A percentile compares a stretch with the other conserved stretches of the same genome.
Evolutionary conservation across 2,329 filamentous ascomycete species (phyloP).

Genomic region (Clonostachys rhizophaga): DNA sequence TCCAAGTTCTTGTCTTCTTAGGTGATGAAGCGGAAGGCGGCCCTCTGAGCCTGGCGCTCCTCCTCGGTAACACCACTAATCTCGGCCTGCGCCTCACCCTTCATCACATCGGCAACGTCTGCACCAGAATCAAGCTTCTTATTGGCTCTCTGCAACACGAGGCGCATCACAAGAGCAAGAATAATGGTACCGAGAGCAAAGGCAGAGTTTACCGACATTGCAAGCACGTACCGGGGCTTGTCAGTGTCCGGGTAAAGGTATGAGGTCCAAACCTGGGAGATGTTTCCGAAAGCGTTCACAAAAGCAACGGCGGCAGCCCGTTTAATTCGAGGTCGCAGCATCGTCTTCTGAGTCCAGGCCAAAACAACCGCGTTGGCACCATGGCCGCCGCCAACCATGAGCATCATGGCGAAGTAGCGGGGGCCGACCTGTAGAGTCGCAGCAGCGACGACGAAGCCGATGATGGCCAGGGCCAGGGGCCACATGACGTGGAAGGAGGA

Average conservation of each 20-base stretch:
- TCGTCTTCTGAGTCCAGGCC: constrained; percentile 67
- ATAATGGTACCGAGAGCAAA: too few species aligned
- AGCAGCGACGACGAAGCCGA: constrained; percentile 1
- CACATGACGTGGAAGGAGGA: constrained; percentile 66
- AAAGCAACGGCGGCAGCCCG: constrained; percentile 63
- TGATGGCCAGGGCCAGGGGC: constrained; percentile 20
- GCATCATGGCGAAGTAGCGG: constrained; percentile 44
- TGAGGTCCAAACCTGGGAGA: constrained; percentile 53
- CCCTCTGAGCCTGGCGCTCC: too few species aligned
- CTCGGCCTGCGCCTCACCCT: too few species aligned
- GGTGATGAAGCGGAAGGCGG: too few species aligned
- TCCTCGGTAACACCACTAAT: too few species aligned
- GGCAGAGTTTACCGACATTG: too few species aligned
- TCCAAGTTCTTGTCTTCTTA: too few species aligned
- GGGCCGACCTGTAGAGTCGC: constrained; percentile 49
- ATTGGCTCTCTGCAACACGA: too few species aligned
- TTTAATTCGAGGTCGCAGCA: constrained; percentile 71
- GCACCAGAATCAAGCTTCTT: background rate
- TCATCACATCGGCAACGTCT: constrained; percentile 5
- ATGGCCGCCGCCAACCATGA: constrained; percentile 24
- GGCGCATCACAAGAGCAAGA: too few species aligned
- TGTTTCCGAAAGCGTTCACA: constrained; percentile 58
- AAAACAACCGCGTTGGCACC: constrained; percentile 21
- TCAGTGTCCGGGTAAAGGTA: constrained; percentile 48
- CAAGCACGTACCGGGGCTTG: too few species aligned